These are phyloP conservation scores for Mycena epipterygia DNA, from an alignment of 768 basidiomycete species.

Conservation along the genomic window DNA sequence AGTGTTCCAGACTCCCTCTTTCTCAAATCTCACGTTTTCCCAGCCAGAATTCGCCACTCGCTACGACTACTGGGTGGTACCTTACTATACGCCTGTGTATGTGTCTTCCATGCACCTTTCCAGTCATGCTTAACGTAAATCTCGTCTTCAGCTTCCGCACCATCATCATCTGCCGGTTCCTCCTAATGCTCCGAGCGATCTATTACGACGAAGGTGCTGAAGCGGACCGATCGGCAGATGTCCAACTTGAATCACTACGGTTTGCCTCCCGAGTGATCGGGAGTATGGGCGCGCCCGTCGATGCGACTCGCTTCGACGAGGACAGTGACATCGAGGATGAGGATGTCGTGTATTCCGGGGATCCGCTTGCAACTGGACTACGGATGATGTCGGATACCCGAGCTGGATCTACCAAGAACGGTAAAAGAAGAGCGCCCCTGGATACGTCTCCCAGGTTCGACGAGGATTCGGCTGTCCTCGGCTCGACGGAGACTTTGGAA, in stretches of 20 bases:
- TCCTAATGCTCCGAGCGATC: slow-evolving; percentile 45
- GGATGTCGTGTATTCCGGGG: slow-evolving; percentile 38
- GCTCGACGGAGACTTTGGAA: too few relatives aligned
- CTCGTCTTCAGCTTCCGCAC: slow-evolving; percentile 45
- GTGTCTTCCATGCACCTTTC: slow-evolving; percentile 10
- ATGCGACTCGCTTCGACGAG: slow-evolving; percentile 34
- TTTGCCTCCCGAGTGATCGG: slow-evolving; percentile 45
- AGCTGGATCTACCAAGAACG: too few relatives aligned
- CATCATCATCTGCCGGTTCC: slow-evolving; percentile 51
- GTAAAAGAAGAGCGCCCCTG: too few relatives aligned
- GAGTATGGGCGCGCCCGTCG: slow-evolving; percentile 44
- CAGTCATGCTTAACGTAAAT: too few relatives aligned
- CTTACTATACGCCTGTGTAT: slow-evolving; percentile 51
- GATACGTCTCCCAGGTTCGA: too few relatives aligned
- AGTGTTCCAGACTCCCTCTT: slow-evolving; percentile 41
- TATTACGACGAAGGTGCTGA: slow-evolving; percentile 40
- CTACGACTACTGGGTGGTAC: slow-evolving; percentile 52
- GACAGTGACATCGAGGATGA: slow-evolving; percentile 32
- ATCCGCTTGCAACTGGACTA: slow-evolving; percentile 43
- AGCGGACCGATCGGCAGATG: neutral
- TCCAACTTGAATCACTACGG: slow-evolving; percentile 1
- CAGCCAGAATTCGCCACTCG: slow-evolving; percentile 46
- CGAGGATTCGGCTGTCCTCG: too few relatives aligned
- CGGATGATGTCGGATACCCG: slow-evolving; percentile 8
- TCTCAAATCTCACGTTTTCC: slow-evolving; percentile 42